Base-by-base conservation (phyloP, 2,329 filamentous ascomycete genomes). In the Paracorniculantispora psalliotae region DNA sequence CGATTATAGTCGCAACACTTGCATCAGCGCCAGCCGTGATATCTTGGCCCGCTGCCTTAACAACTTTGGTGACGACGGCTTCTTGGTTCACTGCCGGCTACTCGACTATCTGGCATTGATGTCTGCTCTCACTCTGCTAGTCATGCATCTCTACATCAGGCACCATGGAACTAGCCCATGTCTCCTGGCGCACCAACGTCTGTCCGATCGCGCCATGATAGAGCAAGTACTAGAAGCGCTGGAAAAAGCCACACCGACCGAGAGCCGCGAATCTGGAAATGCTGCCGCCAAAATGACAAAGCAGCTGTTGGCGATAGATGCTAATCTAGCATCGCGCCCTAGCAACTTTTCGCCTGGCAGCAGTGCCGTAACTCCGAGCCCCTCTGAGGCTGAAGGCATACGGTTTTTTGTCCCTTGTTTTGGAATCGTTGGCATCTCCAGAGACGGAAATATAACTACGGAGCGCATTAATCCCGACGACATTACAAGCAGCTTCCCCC, bases 31-130 rank as follows among this genome's bases (percentile, higher is more conserved):
- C 6, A 68, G 67, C 23, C 73, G 75, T 9, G 74, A 77, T 59
- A 66, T 75, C 1, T 63, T 78, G 9, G 61, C 63, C 6, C 71
- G 73, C 17, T 75, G 71, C 60, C 65, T 75, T 48, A 53, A 66
- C 15, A 69, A 72, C 57, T 72, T 72, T 26, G 66, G 47, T 13
- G 68, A 70, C 61, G 69, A 70, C 28, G 53, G 61, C 0, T 64
- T 68, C 9, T 64, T 68, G 4, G 67, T 63, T 50, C 69, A 67
- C 64, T 75, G 68, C 58, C 70, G 74, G 0, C 63, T 65, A 0
- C 63, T 72, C 17, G 75, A 77, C 61, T 73, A 77, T 59, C 61
- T 75, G n/a, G 70, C 71, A 4, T 64, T 77, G 5, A 63, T 73
- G 33, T 71, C 76, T 1, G 66, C 66, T 6, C 69, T 75, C 61